Evolutionary conservation across 1,284 basidiomycete genomes (phyloP).

Genomic region (Uromyces viciae-fabae): DNA sequence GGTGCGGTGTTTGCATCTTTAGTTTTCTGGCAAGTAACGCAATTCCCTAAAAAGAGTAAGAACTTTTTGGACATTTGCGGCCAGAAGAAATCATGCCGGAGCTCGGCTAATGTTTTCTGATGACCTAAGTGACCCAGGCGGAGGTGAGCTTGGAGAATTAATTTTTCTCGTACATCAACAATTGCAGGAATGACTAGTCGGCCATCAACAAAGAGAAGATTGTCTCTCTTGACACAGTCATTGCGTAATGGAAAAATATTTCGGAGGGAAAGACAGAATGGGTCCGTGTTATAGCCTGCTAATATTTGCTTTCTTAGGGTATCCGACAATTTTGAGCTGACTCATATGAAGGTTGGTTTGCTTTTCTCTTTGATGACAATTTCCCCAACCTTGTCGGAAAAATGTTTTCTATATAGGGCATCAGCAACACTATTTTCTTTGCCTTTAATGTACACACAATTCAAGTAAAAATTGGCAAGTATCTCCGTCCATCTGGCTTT

Average conservation of each 20-base stretch:
- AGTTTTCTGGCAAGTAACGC: constrained; percentile 44
- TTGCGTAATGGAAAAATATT: not conserved
- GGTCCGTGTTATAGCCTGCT: too few species aligned
- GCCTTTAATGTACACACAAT: not conserved
- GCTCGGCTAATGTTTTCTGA: not conserved
- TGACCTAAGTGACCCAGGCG: not conserved
- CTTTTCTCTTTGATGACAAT: too few species aligned
- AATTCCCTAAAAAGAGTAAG: not conserved
- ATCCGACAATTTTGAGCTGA: too few species aligned
- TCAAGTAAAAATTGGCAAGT: not conserved
- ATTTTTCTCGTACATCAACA: not conserved
- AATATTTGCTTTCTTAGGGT: too few species aligned
- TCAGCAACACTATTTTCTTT: not conserved
- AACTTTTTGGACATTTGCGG: constrained; percentile 53
- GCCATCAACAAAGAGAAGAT: not conserved
- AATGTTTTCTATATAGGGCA: too few species aligned
- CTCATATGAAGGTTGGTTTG: too few species aligned
- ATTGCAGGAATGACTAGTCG: not conserved
- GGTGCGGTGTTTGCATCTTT: constrained; percentile 36
- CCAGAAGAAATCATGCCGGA: constrained; percentile 56
- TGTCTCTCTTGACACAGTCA: not conserved
- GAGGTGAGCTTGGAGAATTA: not conserved
- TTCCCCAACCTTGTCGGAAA: too few species aligned
- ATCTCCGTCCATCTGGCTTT: not conserved
- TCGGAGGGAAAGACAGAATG: too few species aligned